Conservation (phyloP, 345 rosid genomes). For the Brassica juncea region DNA sequence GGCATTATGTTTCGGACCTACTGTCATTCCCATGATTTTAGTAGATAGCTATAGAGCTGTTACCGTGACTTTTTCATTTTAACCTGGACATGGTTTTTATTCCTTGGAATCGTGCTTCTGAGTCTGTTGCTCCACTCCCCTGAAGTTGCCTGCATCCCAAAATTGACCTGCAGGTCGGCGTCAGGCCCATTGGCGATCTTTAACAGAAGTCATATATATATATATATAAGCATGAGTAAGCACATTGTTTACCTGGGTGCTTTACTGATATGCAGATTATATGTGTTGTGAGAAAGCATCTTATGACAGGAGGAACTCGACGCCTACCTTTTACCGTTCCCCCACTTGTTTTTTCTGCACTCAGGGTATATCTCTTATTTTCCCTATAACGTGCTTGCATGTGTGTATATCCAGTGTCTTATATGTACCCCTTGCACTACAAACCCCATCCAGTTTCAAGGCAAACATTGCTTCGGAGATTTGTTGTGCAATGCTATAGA, state of each 20-base stretch:
- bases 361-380: conserved; percentile 54
- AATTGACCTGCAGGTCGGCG: conserved; percentile 5
- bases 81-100: neutral
- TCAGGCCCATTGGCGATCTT: neutral
- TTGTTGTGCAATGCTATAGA: neutral
- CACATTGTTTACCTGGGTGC: neutral
- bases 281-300: conserved; percentile 68
- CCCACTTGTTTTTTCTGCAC: conserved; percentile 72
- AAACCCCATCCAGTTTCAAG: conserved; percentile 3
- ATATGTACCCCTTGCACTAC: neutral
- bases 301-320: conserved; percentile 71
- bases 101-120: neutral
- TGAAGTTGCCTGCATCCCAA: neutral
- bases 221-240: neutral
- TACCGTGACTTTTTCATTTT: neutral
- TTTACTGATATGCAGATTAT: conserved; percentile 59
- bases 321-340: conserved; percentile 79
- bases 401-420: conserved; percentile 6
- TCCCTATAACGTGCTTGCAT: neutral
- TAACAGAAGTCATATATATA: conserved; percentile 1
- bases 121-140: conserved; percentile 6
- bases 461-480: neutral
- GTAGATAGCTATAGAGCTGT: neutral
- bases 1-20: neutral
- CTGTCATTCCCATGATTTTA: conserved; percentile 3